Conservation (phyloP, 2,329 filamentous ascomycete species). For the Microdochium paspali region DNA sequence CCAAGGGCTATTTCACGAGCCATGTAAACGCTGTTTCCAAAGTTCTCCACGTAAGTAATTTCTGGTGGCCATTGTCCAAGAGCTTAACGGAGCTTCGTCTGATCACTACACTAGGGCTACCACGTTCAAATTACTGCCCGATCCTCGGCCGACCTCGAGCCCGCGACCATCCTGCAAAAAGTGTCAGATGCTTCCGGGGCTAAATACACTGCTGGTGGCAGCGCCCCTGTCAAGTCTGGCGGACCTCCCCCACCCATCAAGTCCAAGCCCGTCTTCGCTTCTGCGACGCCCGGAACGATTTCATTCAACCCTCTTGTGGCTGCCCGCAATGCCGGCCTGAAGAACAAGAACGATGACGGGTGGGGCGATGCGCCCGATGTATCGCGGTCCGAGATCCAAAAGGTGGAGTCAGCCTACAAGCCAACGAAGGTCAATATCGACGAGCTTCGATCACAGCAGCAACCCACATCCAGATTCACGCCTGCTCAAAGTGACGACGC, state of each 20-base stretch:
- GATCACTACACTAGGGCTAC: slow-evolving; percentile 64
- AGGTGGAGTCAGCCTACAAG: slow-evolving; percentile 85
- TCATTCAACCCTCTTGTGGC: slow-evolving; percentile 61
- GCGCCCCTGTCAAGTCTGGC: slow-evolving; percentile 40
- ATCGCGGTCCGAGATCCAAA: slow-evolving; percentile 78
- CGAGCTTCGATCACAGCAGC: slow-evolving; percentile 67
- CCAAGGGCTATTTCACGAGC: slow-evolving; percentile 97
- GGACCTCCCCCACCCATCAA: slow-evolving; percentile 63
- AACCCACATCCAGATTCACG: slow-evolving; percentile 54
- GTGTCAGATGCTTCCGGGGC: slow-evolving; percentile 89
- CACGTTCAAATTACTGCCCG: slow-evolving; percentile 96
- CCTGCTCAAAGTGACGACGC: slow-evolving; percentile 34
- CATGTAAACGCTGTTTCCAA: slow-evolving; percentile 85
- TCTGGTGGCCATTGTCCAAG: not conserved
- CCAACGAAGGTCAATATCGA: slow-evolving; percentile 93
- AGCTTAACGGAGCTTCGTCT: no score
- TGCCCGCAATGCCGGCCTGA: slow-evolving; percentile 49
- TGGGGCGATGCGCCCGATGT: slow-evolving; percentile 97
- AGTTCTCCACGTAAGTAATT: slow-evolving; percentile 55
- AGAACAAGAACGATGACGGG: slow-evolving; percentile 64
- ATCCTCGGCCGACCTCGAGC: slow-evolving; percentile 79
- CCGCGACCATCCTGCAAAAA: slow-evolving; percentile 83
- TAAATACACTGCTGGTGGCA: slow-evolving; percentile 73
- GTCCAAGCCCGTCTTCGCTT: slow-evolving; percentile 87
- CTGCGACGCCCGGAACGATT: slow-evolving; percentile 44